A percentile compares a stretch with the other conserved stretches of the same genome.
Evolutionary conservation across 2,329 filamentous ascomycete species (phyloP).

Genomic region (Golovinomyces cichoracearum): DNA sequence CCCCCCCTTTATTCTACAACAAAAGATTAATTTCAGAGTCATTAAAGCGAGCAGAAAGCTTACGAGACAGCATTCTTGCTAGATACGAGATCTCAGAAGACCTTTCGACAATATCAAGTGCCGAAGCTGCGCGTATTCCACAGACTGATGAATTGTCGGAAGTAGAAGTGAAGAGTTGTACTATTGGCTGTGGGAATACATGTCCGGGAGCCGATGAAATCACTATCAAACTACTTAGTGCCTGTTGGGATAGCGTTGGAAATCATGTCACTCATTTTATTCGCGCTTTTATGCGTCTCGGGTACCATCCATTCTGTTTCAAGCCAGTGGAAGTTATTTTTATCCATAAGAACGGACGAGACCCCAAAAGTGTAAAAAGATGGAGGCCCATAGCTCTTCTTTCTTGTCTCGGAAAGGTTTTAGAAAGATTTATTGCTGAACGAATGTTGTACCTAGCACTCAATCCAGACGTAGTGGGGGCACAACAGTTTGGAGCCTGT

Average conservation of each 20-base stretch:
- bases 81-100: not conserved
- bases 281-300: not conserved
- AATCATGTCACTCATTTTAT: not conserved
- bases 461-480: not conserved
- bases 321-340: not conserved
- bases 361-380: not conserved
- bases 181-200: not conserved
- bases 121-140: not conserved
- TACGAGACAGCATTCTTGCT: not conserved
- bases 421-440: not conserved
- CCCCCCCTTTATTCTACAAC: not conserved
- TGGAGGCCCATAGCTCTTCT: not conserved
- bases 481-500: not conserved
- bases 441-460: not conserved
- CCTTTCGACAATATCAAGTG: not conserved
- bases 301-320: not conserved
- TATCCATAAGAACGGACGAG: constrained; percentile 7
- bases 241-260: not conserved
- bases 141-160: not conserved
- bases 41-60: not conserved
- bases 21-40: not conserved
- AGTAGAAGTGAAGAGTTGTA: not conserved
- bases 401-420: not conserved
- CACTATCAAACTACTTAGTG: not conserved
- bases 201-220: not conserved